Conservation (phyloP, 108 stramenopile species). For the Cyclotella baltica region DNA sequence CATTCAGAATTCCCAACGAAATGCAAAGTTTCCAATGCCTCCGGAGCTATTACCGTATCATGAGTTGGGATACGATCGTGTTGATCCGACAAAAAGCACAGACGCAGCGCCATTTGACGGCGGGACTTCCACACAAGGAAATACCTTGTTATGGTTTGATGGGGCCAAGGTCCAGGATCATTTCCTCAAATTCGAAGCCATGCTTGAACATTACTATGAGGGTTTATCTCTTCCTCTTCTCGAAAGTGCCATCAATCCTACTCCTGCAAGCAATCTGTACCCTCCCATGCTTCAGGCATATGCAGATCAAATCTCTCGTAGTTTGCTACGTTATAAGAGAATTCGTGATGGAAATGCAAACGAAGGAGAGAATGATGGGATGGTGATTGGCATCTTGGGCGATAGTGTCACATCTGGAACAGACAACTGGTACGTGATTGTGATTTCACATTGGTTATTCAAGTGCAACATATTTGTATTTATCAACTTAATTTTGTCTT, state of each 20-base stretch:
- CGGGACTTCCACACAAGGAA: neutral
- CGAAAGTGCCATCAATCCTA: conserved; percentile 2
- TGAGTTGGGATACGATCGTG: conserved; percentile 18
- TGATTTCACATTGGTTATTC: neutral
- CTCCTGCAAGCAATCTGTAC: neutral
- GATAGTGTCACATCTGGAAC: conserved; percentile 14
- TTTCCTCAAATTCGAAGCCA: conserved; percentile 19
- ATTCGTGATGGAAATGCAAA: no score
- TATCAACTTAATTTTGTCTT: no score
- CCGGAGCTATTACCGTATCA: conserved; percentile 12
- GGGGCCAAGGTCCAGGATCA: conserved; percentile 9
- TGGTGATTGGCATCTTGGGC: conserved; percentile 8
- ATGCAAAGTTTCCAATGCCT: conserved; percentile 9
- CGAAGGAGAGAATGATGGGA: neutral
- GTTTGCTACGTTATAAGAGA: conserved; percentile 6
- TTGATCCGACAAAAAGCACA: conserved; percentile 10
- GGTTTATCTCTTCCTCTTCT: conserved; percentile 4
- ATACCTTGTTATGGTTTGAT: conserved; percentile 16
- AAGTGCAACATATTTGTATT: no score
- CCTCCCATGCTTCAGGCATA: conserved; percentile 11
- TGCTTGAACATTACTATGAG: conserved; percentile 25
- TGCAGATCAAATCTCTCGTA: conserved; percentile 12
- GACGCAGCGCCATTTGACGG: conserved; percentile 26
- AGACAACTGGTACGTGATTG: conserved; percentile 17
- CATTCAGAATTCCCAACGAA: neutral